A percentile compares a stretch with the other conserved stretches of the same genome.
Evolutionary conservation across 176 grass and related monocot species (phyloP).

Genomic region (Eragrostis nindensis): DNA sequence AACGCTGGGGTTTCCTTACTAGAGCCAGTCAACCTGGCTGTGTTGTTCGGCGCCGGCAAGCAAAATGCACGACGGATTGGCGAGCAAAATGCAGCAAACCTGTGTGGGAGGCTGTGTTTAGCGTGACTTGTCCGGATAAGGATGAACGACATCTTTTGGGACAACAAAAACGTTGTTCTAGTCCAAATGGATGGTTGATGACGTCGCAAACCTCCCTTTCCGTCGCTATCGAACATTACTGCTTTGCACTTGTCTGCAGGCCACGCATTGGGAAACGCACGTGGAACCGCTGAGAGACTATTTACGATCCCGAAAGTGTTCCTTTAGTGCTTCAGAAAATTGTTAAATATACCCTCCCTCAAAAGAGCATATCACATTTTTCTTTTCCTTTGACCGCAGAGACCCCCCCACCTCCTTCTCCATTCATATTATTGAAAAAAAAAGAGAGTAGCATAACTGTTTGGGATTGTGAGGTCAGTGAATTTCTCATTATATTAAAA

Average conservation of each 20-base stretch:
- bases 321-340: not conserved
- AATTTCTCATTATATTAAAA: no score
- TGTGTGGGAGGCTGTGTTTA: not conserved
- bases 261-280: not conserved
- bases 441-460: no score
- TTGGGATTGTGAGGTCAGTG: no score
- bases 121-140: constrained; percentile 19
- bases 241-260: not conserved
- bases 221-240: not conserved
- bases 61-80: constrained; percentile 5
- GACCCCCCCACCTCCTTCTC: no score
- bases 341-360: not conserved
- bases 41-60: constrained; percentile 11
- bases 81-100: constrained; percentile 20
- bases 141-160: not conserved
- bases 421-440: no score
- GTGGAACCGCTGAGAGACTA: not conserved
- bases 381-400: no score
- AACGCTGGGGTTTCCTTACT: not conserved
- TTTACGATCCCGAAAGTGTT: no score
- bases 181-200: not conserved
- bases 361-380: not conserved
- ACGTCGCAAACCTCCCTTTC: not conserved
- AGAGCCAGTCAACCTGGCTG: not conserved
- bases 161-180: not conserved